phyloP scores from a whole-genome alignment of 352 stramenopile genomes.

The Blastocystis sp. region DNA sequence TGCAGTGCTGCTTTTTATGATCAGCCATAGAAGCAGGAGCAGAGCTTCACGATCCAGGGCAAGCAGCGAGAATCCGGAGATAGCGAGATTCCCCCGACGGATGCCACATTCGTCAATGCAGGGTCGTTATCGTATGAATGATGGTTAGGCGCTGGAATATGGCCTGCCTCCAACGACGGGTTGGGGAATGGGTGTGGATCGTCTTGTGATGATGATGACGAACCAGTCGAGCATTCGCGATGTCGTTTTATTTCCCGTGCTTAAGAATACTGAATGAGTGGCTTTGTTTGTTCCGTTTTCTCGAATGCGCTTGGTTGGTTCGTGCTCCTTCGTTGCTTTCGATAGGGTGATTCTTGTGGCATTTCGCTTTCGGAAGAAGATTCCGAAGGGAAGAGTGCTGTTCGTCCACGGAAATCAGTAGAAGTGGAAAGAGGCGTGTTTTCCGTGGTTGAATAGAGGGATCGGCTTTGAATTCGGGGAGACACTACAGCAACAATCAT shows the following conservation, averaged over 20 bases:
- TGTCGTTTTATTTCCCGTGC: constrained; percentile 84
- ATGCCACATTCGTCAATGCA: constrained; percentile 87
- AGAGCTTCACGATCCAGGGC: constrained; percentile 81
- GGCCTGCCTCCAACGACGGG: constrained; percentile 92
- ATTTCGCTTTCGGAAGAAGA: too few species aligned
- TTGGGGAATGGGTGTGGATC: constrained; percentile 93
- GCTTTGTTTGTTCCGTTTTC: too few species aligned
- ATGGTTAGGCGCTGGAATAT: constrained; percentile 83
- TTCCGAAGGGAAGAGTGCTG: too few species aligned
- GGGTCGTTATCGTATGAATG: constrained; percentile 73
- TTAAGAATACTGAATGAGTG: constrained; percentile 70
- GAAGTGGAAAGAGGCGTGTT: too few species aligned
- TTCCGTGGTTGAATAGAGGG: too few species aligned
- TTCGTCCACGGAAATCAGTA: too few species aligned
- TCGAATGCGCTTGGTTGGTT: too few species aligned
- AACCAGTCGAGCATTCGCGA: constrained; percentile 85
- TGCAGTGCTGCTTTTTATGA: constrained; percentile 80
- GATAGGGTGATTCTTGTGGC: too few species aligned
- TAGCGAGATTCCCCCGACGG: constrained; percentile 83
- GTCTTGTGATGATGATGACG: constrained; percentile 91
- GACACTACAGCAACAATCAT: background rate
- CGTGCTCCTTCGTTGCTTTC: too few species aligned
- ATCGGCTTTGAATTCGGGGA: too few species aligned
- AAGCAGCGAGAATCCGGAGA: constrained; percentile 79
- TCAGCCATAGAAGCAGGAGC: constrained; percentile 74